Evolutionary conservation across 2,329 filamentous ascomycete genomes (phyloP).

Genomic region (Fusarium humuli): DNA sequence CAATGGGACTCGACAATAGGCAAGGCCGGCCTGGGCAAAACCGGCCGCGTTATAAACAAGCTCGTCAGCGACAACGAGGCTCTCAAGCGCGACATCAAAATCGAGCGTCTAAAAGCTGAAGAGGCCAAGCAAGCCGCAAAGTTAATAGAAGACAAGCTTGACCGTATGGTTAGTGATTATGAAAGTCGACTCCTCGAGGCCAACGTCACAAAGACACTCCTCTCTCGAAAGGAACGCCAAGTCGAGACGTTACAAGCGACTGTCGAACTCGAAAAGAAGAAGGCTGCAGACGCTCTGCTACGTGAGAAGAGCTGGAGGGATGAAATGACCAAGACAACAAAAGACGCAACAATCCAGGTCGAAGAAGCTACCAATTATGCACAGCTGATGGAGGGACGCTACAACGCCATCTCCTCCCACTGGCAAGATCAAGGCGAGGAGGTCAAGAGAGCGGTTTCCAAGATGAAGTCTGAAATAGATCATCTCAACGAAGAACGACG

Average conservation of each 20-base stretch:
- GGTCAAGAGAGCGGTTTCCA: slow-evolving; percentile 64
- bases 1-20: slow-evolving; percentile 76
- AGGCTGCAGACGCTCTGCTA: slow-evolving; percentile 68
- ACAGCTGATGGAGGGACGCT: slow-evolving; percentile 75
- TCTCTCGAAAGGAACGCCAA: slow-evolving; percentile 79
- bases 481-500: slow-evolving; percentile 65
- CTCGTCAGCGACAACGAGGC: slow-evolving; percentile 84
- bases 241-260: slow-evolving; percentile 74
- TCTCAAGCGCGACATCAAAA: slow-evolving; percentile 77
- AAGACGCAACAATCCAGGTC: slow-evolving; percentile 70
- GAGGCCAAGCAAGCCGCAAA: slow-evolving; percentile 77
- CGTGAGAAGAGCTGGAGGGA: slow-evolving; percentile 71
- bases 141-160: slow-evolving; percentile 77
- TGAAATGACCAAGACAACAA: slow-evolving; percentile 71
- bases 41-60: slow-evolving; percentile 82
- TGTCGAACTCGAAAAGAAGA: slow-evolving; percentile 72
- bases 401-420: slow-evolving; percentile 74
- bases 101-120: slow-evolving; percentile 73
- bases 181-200: slow-evolving; percentile 76
- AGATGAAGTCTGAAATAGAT: slow-evolving; percentile 66
- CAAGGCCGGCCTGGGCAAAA: slow-evolving; percentile 78
- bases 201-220: slow-evolving; percentile 75
- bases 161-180: slow-evolving; percentile 74
- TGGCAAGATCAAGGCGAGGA: slow-evolving; percentile 75
- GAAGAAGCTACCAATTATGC: slow-evolving; percentile 74